These are phyloP conservation scores for Lachancea lanzarotensis DNA, from an alignment of 805 yeast genomes.

Conservation along the genomic window DNA sequence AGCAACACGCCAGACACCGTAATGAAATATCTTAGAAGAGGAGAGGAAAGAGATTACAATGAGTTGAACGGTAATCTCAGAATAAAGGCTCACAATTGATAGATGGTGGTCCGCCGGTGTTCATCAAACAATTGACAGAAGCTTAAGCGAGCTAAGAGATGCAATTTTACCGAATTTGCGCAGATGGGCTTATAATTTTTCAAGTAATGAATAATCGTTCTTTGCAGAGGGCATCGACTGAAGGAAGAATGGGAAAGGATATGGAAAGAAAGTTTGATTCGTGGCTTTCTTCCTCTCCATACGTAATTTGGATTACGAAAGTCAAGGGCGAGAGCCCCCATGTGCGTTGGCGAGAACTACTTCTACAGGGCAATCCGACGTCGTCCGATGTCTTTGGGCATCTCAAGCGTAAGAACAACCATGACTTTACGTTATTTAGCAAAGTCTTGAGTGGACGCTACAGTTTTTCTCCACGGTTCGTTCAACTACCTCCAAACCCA, in stretches of 20 bases:
- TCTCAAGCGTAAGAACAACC: slow-evolving; percentile 8
- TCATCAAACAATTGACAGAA: neutral
- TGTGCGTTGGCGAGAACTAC: slow-evolving; percentile 8
- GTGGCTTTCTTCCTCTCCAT: slow-evolving; percentile 13
- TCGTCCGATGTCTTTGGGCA: slow-evolving; percentile 9
- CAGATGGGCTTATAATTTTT: neutral
- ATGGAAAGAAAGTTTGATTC: slow-evolving; percentile 6
- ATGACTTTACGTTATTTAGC: slow-evolving; percentile 10
- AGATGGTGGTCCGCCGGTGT: neutral
- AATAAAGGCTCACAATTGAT: too few relatives aligned
- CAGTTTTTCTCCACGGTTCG: slow-evolving; percentile 3
- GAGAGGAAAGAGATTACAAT: too few relatives aligned
- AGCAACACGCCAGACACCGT: too few relatives aligned
- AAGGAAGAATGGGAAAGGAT: neutral
- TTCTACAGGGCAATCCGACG: slow-evolving; percentile 10
- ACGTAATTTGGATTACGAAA: slow-evolving; percentile 14
- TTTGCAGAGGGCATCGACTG: neutral
- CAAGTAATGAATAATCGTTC: neutral
- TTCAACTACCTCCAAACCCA: slow-evolving; percentile 6
- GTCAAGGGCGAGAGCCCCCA: slow-evolving; percentile 6
- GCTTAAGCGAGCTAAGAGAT: neutral
- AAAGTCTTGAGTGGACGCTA: slow-evolving; percentile 1
- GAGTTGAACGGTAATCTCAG: too few relatives aligned
- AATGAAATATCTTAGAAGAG: too few relatives aligned
- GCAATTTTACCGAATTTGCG: neutral